Conservation (phyloP, 2,329 filamentous ascomycete genomes). For the Grosmannia huntii region DNA sequence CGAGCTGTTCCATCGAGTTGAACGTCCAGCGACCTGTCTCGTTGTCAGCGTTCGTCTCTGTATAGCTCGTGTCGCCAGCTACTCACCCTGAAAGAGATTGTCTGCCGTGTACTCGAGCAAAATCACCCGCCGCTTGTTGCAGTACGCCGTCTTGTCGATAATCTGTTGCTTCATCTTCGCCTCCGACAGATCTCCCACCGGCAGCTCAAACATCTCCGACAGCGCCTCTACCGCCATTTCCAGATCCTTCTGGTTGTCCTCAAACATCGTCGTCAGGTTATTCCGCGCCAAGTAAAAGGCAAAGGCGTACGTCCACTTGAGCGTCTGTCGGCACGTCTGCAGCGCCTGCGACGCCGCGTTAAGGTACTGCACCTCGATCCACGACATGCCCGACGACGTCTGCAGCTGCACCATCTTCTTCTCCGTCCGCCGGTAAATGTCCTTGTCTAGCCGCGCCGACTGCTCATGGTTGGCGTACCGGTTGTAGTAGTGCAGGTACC, state of each 20-base stretch:
- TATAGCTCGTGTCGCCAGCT: background rate
- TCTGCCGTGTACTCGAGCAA: slow-evolving; percentile 85
- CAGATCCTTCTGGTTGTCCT: slow-evolving; percentile 96
- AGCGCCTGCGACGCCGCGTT: slow-evolving; percentile 86
- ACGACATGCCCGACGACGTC: slow-evolving; percentile 87
- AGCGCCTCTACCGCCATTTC: slow-evolving; percentile 94
- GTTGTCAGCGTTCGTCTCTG: background rate
- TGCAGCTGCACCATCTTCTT: slow-evolving; percentile 98
- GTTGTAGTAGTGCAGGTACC: slow-evolving; percentile 99
- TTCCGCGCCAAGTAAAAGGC: slow-evolving; percentile 94
- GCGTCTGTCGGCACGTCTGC: slow-evolving; percentile 91
- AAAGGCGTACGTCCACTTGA: slow-evolving; percentile 99
- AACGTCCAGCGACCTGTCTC: slow-evolving; percentile 10
- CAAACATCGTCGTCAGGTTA: slow-evolving; percentile 93
- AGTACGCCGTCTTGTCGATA: slow-evolving; percentile 97
- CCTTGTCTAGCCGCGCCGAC: slow-evolving; percentile 90
- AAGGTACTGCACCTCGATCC: slow-evolving; percentile 98
- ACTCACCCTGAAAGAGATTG: slow-evolving; percentile 74
- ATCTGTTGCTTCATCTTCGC: slow-evolving; percentile 95
- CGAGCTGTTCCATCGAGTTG: slow-evolving; percentile 1
- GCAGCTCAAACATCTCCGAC: slow-evolving; percentile 99
- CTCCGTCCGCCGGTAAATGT: slow-evolving; percentile 91
- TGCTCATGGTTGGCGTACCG: slow-evolving; percentile 98
- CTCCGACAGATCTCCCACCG: slow-evolving; percentile 69
- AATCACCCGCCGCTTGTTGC: slow-evolving; percentile 82